Conservation (phyloP, 768 basidiomycete species). For the Panus rudis region DNA sequence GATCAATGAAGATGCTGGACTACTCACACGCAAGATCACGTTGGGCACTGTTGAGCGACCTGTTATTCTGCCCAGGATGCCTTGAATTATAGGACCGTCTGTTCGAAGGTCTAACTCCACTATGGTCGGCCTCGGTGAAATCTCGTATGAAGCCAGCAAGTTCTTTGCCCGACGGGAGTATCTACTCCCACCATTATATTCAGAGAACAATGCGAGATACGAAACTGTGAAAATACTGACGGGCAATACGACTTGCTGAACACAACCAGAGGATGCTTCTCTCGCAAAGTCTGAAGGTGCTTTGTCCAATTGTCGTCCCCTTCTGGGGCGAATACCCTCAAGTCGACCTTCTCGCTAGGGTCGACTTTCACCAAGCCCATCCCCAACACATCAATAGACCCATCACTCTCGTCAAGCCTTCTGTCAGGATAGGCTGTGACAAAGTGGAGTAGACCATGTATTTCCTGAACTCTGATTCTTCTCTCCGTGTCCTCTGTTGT, state of each 20-base stretch:
- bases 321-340: slow-evolving; percentile 50
- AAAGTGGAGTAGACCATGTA: slow-evolving; percentile 66
- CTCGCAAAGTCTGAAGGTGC: slow-evolving; percentile 35
- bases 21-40: slow-evolving; percentile 48
- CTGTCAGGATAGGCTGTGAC: slow-evolving; percentile 44
- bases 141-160: slow-evolving; percentile 53
- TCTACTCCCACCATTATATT: slow-evolving; percentile 26
- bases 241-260: slow-evolving; percentile 85
- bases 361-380: slow-evolving; percentile 34
- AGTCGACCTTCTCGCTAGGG: slow-evolving; percentile 38
- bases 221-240: slow-evolving; percentile 35
- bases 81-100: slow-evolving; percentile 58
- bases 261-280: slow-evolving; percentile 58
- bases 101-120: slow-evolving; percentile 67
- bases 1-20: neutral
- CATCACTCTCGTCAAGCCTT: slow-evolving; percentile 25
- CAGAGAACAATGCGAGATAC: neutral
- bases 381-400: slow-evolving; percentile 13
- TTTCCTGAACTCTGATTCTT: slow-evolving; percentile 37
- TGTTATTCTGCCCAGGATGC: slow-evolving; percentile 60
- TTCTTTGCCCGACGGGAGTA: slow-evolving; percentile 55
- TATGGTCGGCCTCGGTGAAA: slow-evolving; percentile 58
- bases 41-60: slow-evolving; percentile 70
- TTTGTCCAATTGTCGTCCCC: slow-evolving; percentile 37
- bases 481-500: slow-evolving; percentile 13